A percentile compares a stretch with the other conserved stretches of the same genome.
Evolutionary conservation across 2,329 filamentous ascomycete species (phyloP).

Genomic region (Triangularia verruculosa): DNA sequence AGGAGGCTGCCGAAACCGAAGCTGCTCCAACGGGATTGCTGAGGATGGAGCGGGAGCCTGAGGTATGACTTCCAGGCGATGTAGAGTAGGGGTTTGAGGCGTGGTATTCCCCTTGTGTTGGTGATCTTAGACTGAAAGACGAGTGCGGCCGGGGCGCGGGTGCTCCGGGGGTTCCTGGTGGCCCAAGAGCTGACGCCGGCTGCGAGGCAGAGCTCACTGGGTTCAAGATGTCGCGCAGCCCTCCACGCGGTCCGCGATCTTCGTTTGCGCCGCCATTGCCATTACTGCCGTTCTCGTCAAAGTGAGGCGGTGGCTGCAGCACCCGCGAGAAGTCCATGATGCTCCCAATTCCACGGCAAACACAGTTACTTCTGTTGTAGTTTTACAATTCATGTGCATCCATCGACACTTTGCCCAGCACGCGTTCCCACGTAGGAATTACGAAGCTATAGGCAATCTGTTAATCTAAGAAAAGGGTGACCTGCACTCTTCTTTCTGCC

Average conservation of each 20-base stretch:
- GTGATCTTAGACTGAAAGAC: slow-evolving; percentile 50
- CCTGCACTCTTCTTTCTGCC: background rate
- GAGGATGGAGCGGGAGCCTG: slow-evolving; percentile 32
- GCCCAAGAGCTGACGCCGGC: slow-evolving; percentile 24
- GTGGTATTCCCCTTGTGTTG: slow-evolving; percentile 37
- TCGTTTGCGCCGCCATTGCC: slow-evolving; percentile 33
- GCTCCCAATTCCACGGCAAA: background rate
- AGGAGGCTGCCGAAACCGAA: slow-evolving; percentile 34
- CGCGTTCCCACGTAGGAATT: slow-evolving; percentile 15
- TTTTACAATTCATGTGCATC: slow-evolving; percentile 24
- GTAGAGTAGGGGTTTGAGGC: slow-evolving; percentile 29
- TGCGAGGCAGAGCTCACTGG: slow-evolving; percentile 34
- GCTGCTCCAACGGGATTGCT: slow-evolving; percentile 39
- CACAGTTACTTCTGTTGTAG: slow-evolving; percentile 4
- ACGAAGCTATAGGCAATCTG: slow-evolving; percentile 8
- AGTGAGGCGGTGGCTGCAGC: slow-evolving; percentile 44
- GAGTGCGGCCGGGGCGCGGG: slow-evolving; percentile 37
- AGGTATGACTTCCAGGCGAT: slow-evolving; percentile 27
- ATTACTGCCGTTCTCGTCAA: slow-evolving; percentile 39
- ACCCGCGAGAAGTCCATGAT: slow-evolving; percentile 44
- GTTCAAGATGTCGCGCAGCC: slow-evolving; percentile 46
- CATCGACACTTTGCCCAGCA: slow-evolving; percentile 24
- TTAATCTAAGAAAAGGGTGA: slow-evolving; percentile 1
- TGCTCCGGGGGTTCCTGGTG: slow-evolving; percentile 24
- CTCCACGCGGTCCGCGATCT: slow-evolving; percentile 37